phyloP scores from a whole-genome alignment of 371 early-diverging fungal species.

The Capniomyces stellatus region DNA sequence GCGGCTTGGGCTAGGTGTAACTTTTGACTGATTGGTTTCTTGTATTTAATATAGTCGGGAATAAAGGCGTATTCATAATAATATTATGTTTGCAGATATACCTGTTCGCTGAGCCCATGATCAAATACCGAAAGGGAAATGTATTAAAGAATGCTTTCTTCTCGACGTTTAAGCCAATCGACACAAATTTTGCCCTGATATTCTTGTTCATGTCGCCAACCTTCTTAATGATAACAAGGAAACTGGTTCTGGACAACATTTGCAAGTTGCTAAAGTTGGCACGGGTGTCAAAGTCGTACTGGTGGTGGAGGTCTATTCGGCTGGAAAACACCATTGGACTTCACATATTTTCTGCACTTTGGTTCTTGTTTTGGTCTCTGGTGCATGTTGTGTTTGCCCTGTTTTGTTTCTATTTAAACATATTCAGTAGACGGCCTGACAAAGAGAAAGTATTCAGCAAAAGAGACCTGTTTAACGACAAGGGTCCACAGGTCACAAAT shows the following conservation, averaged over 20 bases:
- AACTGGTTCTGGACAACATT: constrained; percentile 19
- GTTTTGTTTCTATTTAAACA: neutral
- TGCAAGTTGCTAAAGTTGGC: neutral
- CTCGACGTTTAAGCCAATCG: neutral
- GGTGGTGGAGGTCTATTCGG: constrained; percentile 28
- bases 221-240: constrained; percentile 26
- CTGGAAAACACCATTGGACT: constrained; percentile 52
- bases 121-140: neutral
- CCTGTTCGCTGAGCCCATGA: neutral
- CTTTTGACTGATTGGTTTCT: no score
- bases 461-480: neutral
- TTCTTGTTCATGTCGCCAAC: constrained; percentile 27
- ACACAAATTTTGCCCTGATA: constrained; percentile 16
- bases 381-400: constrained; percentile 25
- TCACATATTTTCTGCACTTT: constrained; percentile 44
- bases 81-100: neutral
- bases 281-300: neutral
- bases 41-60: constrained; percentile 1
- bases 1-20: no score
- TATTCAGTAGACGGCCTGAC: neutral
- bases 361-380: constrained; percentile 34
- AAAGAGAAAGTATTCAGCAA: neutral
- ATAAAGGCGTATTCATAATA: constrained; percentile 1
- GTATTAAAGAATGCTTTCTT: neutral
- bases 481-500: neutral